Conservation (phyloP, 2,329 filamentous ascomycete species). For the Botrytis tulipae region DNA sequence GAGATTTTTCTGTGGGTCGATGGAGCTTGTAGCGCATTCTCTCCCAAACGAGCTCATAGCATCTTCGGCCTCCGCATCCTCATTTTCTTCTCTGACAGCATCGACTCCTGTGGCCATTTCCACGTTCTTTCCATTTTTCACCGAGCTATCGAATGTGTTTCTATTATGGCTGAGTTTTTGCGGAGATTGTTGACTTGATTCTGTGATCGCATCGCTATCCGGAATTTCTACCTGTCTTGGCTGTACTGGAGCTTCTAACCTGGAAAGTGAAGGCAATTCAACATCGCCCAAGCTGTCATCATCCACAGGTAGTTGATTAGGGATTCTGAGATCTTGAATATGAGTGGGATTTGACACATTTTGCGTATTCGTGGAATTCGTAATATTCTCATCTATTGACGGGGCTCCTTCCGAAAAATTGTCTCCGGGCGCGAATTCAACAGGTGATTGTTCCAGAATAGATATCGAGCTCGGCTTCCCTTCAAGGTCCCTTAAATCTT, state of each 20-base stretch:
- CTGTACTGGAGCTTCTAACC: neutral
- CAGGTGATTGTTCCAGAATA: neutral
- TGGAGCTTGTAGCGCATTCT: conserved; percentile 15
- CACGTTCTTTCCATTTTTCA: neutral
- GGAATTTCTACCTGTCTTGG: conserved; percentile 12
- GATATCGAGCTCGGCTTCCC: neutral
- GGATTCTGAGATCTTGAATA: neutral
- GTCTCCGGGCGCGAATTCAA: neutral
- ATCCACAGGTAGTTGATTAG: neutral
- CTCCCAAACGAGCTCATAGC: conserved; percentile 16
- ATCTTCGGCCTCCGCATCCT: neutral
- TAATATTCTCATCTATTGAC: neutral
- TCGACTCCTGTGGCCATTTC: neutral
- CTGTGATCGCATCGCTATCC: conserved; percentile 20
- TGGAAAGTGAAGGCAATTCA: neutral
- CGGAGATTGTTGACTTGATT: conserved; percentile 11
- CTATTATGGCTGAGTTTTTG: neutral
- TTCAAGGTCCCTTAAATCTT: neutral
- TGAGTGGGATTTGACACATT: neutral
- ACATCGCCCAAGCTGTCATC: neutral
- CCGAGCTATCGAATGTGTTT: neutral
- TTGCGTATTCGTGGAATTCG: neutral
- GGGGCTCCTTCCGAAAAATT: neutral
- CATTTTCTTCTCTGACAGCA: neutral
- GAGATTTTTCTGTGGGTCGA: conserved; percentile 1